A percentile compares a stretch with the other conserved stretches of the same genome.
phyloP scores from a whole-genome alignment of 2,329 filamentous ascomycete genomes.

The Arthrobotrys sinensis region DNA sequence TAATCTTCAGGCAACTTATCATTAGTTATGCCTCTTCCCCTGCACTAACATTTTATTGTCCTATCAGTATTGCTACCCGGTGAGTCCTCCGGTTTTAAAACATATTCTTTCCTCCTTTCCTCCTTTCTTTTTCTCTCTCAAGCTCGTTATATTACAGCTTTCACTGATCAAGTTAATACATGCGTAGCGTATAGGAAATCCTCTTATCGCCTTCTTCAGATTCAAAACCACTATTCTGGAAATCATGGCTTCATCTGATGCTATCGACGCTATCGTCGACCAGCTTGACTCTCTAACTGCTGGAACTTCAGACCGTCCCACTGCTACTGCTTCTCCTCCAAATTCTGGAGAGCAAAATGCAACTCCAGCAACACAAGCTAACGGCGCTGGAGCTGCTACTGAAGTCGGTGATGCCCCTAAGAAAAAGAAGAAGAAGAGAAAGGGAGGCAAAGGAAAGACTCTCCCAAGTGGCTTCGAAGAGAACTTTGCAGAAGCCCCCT shows the following conservation, averaged over 20 bases:
- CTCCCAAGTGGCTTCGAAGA: constrained; percentile 81
- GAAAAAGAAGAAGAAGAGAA: constrained; percentile 67
- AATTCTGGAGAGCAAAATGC: constrained; percentile 16
- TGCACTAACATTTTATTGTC: too few relatives aligned
- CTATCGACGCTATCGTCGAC: constrained; percentile 49
- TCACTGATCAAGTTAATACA: too few relatives aligned
- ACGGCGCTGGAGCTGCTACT: not conserved
- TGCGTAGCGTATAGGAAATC: too few relatives aligned
- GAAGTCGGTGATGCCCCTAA: constrained; percentile 48
- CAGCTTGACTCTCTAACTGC: constrained; percentile 51
- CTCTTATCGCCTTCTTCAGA: not conserved
- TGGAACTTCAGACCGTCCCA: constrained; percentile 2
- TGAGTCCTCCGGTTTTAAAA: too few relatives aligned
- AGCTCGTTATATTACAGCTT: too few relatives aligned
- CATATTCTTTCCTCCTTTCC: too few relatives aligned
- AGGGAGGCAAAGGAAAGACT: constrained; percentile 66
- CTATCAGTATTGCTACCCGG: too few relatives aligned
- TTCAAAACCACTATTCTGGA: not conserved
- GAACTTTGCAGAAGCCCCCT: constrained; percentile 83
- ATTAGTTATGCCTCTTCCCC: not conserved
- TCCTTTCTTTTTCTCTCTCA: too few relatives aligned
- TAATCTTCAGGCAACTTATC: not conserved
- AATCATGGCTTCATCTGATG: constrained; percentile 33
- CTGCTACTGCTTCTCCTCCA: constrained; percentile 8
- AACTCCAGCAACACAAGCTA: constrained; percentile 32